Percentiles rank a stretch among this genome's conserved stretches.
Conservation (phyloP, 139 green algal genomes). For the Eudorina sp. region DNA sequence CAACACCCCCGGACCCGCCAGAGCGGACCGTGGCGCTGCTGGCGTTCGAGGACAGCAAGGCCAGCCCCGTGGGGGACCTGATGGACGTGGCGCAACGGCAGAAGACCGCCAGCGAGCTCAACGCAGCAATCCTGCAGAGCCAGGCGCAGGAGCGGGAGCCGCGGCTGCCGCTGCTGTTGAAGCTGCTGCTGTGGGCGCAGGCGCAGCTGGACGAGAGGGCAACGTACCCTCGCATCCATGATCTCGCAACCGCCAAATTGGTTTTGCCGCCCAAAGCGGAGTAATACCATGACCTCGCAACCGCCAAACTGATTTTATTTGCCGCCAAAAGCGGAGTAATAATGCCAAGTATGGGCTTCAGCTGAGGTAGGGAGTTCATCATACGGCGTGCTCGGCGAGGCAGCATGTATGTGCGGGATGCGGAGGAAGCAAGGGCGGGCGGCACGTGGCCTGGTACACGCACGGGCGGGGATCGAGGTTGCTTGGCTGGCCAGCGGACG, state of each 20-base stretch:
- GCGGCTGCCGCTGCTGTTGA: constrained; percentile 83
- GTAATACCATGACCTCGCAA: no score
- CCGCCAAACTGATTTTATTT: no score
- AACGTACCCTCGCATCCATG: constrained; percentile 79
- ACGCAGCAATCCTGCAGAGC: constrained; percentile 92
- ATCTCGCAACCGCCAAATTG: constrained; percentile 76
- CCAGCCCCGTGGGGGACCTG: constrained; percentile 87
- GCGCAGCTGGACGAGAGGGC: constrained; percentile 80
- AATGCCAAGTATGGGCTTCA: no score
- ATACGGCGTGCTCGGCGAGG: no score
- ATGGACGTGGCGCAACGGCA: constrained; percentile 91
- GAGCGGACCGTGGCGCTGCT: constrained; percentile 96
- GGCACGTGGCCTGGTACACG: no score
- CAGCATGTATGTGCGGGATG: no score
- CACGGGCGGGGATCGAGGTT: no score
- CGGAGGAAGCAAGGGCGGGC: no score
- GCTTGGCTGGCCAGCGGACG: no score
- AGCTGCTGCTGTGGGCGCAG: constrained; percentile 78
- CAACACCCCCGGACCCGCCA: constrained; percentile 22
- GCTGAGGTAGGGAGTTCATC: no score
- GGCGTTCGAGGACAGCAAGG: constrained; percentile 88
- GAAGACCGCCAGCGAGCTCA: constrained; percentile 95
- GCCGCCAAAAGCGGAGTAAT: no score
- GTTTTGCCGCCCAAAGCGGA: constrained; percentile 18
- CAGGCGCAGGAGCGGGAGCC: constrained; percentile 87